These are phyloP conservation scores for Alternaria triticimaculans DNA, from an alignment of 2,329 filamentous ascomycete species.

Conservation along the genomic window DNA sequence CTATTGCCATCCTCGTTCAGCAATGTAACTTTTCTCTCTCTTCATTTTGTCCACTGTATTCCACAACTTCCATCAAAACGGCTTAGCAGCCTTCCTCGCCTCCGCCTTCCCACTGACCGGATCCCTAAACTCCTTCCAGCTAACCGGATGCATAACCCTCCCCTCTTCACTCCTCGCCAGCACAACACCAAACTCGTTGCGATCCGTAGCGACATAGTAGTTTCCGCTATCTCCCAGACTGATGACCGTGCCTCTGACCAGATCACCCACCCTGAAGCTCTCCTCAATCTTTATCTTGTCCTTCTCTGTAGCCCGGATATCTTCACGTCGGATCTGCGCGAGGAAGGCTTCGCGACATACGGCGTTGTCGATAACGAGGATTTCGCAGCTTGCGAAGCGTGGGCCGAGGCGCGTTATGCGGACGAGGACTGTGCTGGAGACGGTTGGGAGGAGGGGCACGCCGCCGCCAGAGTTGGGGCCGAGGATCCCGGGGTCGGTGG, in stretches of 20 bases:
- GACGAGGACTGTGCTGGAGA: conserved; percentile 81
- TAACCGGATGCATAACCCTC: conserved; percentile 89
- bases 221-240: conserved; percentile 91
- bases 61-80: conserved; percentile 57
- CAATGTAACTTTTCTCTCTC: not conserved
- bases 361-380: conserved; percentile 74
- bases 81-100: conserved; percentile 90
- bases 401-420: conserved; percentile 85
- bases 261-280: conserved; percentile 89
- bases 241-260: conserved; percentile 87
- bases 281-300: conserved; percentile 91
- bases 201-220: conserved; percentile 92
- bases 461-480: conserved; percentile 48
- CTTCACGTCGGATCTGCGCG: conserved; percentile 84
- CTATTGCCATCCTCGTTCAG: not conserved
- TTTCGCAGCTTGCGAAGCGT: conserved; percentile 83
- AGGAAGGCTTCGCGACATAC: conserved; percentile 82
- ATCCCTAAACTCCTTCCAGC: conserved; percentile 94
- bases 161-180: conserved; percentile 89
- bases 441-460: conserved; percentile 79
- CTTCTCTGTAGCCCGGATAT: conserved; percentile 94
- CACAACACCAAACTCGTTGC: conserved; percentile 90
- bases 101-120: conserved; percentile 78
- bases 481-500: conserved; percentile 25
- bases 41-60: too few species aligned